Conservation (phyloP, 257 asterid species). For the Solanum arcanum region DNA sequence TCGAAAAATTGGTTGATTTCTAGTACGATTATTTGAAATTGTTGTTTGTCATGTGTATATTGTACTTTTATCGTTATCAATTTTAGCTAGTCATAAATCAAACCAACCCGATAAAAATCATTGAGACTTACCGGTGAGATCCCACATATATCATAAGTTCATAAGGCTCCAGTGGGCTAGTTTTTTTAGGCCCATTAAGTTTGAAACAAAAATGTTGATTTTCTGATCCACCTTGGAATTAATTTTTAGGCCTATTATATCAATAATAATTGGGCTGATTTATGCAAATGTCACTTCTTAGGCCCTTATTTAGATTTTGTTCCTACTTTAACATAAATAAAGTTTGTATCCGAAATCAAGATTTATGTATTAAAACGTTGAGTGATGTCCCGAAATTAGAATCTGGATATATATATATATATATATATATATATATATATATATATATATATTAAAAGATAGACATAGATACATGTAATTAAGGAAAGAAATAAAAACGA, state of each 20-base stretch:
- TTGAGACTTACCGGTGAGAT: background rate
- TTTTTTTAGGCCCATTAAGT: background rate
- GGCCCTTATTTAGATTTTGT: background rate
- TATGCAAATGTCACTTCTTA: background rate
- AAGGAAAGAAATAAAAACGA: too few relatives aligned
- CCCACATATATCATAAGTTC: background rate
- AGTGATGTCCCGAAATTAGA: background rate
- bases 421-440: too few relatives aligned
- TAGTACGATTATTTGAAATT: background rate
- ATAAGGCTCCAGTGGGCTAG: background rate
- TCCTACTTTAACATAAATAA: background rate
- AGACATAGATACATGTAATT: too few relatives aligned
- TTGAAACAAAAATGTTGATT: background rate
- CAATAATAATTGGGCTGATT: background rate
- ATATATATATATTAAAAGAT: too few relatives aligned
- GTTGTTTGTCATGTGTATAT: background rate
- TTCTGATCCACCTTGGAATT: background rate
- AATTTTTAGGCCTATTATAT: background rate
- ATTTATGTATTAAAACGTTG: background rate
- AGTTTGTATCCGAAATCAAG: too few relatives aligned
- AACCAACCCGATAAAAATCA: background rate
- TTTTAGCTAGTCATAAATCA: background rate
- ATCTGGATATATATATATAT: too few relatives aligned
- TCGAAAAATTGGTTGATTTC: background rate
- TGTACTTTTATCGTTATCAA: background rate